These are phyloP conservation scores for Sarocladium kiliense DNA, from an alignment of 2,329 filamentous ascomycete genomes.

Conservation along the genomic window DNA sequence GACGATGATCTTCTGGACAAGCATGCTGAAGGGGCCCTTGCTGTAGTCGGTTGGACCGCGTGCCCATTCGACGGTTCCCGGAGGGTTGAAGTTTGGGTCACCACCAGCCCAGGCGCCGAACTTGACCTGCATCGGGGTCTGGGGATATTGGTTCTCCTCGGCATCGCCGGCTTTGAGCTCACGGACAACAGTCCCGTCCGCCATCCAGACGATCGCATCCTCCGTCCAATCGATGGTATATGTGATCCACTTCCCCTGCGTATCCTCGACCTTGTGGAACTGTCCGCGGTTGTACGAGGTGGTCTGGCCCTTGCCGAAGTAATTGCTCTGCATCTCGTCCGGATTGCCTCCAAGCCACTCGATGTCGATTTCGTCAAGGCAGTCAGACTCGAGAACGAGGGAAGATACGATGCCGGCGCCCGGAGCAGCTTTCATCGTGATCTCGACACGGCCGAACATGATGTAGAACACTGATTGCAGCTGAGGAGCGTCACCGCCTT, in stretches of 20 bases:
- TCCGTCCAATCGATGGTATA: constrained; percentile 92
- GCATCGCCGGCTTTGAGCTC: constrained; percentile 67
- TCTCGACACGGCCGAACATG: constrained; percentile 93
- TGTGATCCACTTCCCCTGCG: constrained; percentile 72
- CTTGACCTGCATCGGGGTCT: constrained; percentile 92
- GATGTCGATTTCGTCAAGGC: constrained; percentile 93
- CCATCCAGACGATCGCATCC: constrained; percentile 79
- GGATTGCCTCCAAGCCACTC: constrained; percentile 85
- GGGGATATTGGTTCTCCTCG: constrained; percentile 73
- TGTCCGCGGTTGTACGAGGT: constrained; percentile 82
- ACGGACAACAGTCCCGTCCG: constrained; percentile 72
- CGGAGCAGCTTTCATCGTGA: constrained; percentile 78
- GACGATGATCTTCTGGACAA: constrained; percentile 68
- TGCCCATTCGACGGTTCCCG: constrained; percentile 87
- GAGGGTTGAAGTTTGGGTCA: constrained; percentile 65
- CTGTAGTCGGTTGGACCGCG: constrained; percentile 80
- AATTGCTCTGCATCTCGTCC: constrained; percentile 87
- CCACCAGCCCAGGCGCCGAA: constrained; percentile 91
- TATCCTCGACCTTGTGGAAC: constrained; percentile 64
- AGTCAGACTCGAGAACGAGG: constrained; percentile 84
- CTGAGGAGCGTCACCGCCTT: constrained; percentile 78
- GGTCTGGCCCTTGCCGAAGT: constrained; percentile 89
- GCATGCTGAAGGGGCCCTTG: constrained; percentile 80
- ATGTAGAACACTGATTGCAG: constrained; percentile 93
- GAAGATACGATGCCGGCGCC: constrained; percentile 92